Evolutionary conservation across 208 protist species (phyloP), one percentile per base, ranked within the genome.

Genomic region (Crithidia brevicula): DNA sequence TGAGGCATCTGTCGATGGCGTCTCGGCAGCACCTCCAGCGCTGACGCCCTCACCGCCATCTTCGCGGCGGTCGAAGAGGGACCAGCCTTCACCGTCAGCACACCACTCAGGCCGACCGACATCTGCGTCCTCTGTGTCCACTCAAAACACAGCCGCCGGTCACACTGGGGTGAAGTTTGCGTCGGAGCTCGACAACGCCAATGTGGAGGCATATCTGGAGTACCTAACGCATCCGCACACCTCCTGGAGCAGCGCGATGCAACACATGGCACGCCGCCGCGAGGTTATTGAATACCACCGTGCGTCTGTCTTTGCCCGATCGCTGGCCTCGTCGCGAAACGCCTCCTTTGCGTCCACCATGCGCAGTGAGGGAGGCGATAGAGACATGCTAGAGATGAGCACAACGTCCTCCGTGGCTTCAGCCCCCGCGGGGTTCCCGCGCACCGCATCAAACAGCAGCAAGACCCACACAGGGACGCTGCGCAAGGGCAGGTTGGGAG

Each of bases 171-270:
- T 83, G 33, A 71, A 59, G 45, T 77, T 83, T 25, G 51, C 81
- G 0, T 94, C 91, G 10, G 61, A 86, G 30, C 77, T 94, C 23
- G 85, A 95, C 64, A 82, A 94, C 27, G 72, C 66, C 6, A 79
- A 89, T 8, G 77, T 95, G 25, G 85, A 95, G 69, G 81, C 83
- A 11, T 91, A 87, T 62, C 62, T 96, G 20, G 89, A 96, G 66
- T 96, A 96, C 74, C 62, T 96, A 58, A 94, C 88, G 6, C 80
- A 82, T 1, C 92, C 92, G 5, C 92, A 96, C 76, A 79, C 63
- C n/a, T 93, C 85, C n/a, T 96, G 92, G 89, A 77, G 77, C 13
- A 94, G 92, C 71, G 92, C 87, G 18, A 66, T 67, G 9, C 71
- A 67, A 3, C 59, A 71, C n/a, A 15, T 79, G 50, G 71, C 83